phyloP scores from a whole-genome alignment of 352 stramenopile species.

The Globisporangium mamillatum region DNA sequence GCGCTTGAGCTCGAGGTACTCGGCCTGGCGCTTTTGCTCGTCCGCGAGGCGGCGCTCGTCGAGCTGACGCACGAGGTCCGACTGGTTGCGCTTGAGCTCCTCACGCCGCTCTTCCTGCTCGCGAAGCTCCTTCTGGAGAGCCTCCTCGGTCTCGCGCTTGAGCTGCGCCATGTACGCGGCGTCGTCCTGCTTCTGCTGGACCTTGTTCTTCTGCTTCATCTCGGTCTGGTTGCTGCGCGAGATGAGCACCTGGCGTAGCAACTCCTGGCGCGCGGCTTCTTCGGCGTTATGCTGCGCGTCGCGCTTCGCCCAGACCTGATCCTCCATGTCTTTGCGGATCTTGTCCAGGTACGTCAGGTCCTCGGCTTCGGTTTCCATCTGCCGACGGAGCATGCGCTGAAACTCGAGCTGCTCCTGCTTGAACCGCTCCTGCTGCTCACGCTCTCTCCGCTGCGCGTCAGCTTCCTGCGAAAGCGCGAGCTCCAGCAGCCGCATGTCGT shows the following conservation, averaged over 20 bases:
- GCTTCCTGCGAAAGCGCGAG: conserved; percentile 59
- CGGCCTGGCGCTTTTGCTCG: conserved; percentile 58
- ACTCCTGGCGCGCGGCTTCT: conserved; percentile 64
- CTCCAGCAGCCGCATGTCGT: conserved; percentile 58
- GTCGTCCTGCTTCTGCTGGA: conserved; percentile 44
- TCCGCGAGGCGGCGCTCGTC: conserved; percentile 46
- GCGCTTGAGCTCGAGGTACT: conserved; percentile 76
- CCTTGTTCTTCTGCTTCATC: conserved; percentile 37
- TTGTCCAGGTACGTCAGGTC: conserved; percentile 63
- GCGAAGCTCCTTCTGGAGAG: conserved; percentile 72
- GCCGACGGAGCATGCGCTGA: conserved; percentile 63
- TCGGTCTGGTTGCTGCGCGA: conserved; percentile 57
- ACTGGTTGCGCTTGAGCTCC: conserved; percentile 69
- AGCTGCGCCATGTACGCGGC: conserved; percentile 60
- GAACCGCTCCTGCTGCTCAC: conserved; percentile 61
- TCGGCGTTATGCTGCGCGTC: conserved; percentile 72
- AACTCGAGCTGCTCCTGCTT: conserved; percentile 74
- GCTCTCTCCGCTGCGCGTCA: conserved; percentile 51
- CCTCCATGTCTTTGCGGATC: conserved; percentile 80
- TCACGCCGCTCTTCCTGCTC: conserved; percentile 62
- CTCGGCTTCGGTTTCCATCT: conserved; percentile 75
- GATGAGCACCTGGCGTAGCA: conserved; percentile 65
- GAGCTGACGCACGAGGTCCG: conserved; percentile 56
- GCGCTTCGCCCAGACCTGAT: conserved; percentile 71
- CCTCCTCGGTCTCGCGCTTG: conserved; percentile 68